Percentiles rank a stretch among this genome's conserved stretches.
Evolutionary conservation across 2,329 filamentous ascomycete species (phyloP).

Genomic region (Aspergillus versicolor): DNA sequence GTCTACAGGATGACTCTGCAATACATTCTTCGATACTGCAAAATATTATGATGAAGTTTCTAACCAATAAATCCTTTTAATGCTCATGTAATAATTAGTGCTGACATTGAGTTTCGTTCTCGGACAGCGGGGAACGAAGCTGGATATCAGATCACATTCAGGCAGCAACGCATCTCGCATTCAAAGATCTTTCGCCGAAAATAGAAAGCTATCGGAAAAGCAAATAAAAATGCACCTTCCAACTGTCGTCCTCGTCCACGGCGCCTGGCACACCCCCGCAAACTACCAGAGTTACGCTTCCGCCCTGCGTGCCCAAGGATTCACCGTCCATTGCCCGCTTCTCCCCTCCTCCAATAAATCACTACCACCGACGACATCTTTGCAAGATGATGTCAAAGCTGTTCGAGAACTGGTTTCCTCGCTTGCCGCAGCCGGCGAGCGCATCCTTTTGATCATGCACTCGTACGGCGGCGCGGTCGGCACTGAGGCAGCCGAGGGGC

Average conservation of each 20-base stretch:
- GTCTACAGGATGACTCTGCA: too few species aligned
- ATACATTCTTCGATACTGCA: too few species aligned
- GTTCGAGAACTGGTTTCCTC: neutral
- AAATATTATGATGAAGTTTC: too few species aligned
- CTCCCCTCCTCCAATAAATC: conserved; percentile 18
- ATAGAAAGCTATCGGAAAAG: too few species aligned
- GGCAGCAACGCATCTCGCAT: too few species aligned
- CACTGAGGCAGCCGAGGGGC: conserved; percentile 13
- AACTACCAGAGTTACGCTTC: conserved; percentile 16
- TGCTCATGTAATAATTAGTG: too few species aligned
- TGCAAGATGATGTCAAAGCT: neutral
- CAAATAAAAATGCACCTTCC: neutral
- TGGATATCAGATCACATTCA: too few species aligned
- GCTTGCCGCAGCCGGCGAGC: conserved; percentile 13
- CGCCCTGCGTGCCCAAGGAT: conserved; percentile 14
- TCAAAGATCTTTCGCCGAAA: too few species aligned
- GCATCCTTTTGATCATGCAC: conserved; percentile 24
- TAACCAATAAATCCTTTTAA: too few species aligned
- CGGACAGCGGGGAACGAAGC: too few species aligned
- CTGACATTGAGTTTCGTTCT: too few species aligned
- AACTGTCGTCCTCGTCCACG: conserved; percentile 19
- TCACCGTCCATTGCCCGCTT: conserved; percentile 19
- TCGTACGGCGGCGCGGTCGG: conserved; percentile 28
- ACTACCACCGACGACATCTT: conserved; percentile 7
- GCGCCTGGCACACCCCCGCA: conserved; percentile 21